Conservation (phyloP, 805 yeast species). For the Yamadazyma sp. region DNA sequence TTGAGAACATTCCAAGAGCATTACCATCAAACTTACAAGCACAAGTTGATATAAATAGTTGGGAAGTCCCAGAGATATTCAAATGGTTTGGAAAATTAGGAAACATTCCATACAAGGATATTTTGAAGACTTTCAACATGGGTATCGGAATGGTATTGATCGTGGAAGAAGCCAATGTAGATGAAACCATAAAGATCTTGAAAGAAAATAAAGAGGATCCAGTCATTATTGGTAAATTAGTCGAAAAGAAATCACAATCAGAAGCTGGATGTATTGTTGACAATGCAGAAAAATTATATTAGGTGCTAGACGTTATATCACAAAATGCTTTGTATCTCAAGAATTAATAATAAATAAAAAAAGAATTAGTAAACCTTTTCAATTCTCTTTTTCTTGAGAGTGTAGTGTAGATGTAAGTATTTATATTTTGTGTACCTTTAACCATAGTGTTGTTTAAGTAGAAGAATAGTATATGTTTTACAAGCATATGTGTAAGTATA, state of each 20-base stretch:
- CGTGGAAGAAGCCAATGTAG: conserved; percentile 67
- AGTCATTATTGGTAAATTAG: conserved; percentile 43
- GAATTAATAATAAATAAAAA: no score
- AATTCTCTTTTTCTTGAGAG: no score
- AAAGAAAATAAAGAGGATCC: conserved; percentile 72
- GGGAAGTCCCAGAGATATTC: conserved; percentile 89
- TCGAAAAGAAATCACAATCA: conserved; percentile 33
- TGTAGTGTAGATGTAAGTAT: no score
- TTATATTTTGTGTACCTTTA: no score
- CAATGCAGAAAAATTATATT: conserved; percentile 33
- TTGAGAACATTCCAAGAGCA: conserved; percentile 95
- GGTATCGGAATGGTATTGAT: conserved; percentile 97
- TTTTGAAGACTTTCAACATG: conserved; percentile 87
- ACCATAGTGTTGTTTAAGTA: no score
- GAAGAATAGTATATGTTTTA: no score
- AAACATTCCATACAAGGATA: conserved; percentile 79
- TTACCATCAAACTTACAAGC: conserved; percentile 81
- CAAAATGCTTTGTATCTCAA: no score
- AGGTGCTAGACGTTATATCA: no score
- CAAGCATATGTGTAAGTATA: no score
- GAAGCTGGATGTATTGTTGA: conserved; percentile 64
- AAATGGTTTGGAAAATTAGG: conserved; percentile 93
- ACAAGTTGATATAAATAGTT: conserved; percentile 66
- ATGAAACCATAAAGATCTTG: conserved; percentile 50
- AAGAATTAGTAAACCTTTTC: background rate